Percentiles rank a stretch among this genome's conserved stretches.
phyloP scores from a whole-genome alignment of 208 protist genomes.

The Trypanosoma theileri region DNA sequence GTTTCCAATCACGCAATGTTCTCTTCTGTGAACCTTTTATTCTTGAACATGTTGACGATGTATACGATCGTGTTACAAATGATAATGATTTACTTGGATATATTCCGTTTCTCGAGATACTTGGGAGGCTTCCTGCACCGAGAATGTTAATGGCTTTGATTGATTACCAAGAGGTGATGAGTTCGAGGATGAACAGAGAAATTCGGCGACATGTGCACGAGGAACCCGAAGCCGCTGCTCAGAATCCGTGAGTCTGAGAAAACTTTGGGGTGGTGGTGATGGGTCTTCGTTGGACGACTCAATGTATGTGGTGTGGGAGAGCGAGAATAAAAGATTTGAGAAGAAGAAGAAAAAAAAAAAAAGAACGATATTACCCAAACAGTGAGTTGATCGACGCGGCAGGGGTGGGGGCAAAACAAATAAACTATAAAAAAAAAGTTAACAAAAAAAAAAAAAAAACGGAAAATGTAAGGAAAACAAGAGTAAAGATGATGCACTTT shows the following conservation, averaged over 20 bases:
- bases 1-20: constrained; percentile 51
- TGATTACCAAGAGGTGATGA: constrained; percentile 16
- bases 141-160: constrained; percentile 37
- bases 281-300: too few relatives aligned
- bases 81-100: constrained; percentile 25
- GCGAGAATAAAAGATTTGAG: neutral
- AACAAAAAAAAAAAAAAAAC: neutral
- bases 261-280: too few relatives aligned
- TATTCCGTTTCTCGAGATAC: constrained; percentile 28
- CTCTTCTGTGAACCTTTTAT: constrained; percentile 65
- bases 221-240: too few relatives aligned
- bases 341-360: neutral
- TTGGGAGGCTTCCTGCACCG: constrained; percentile 32
- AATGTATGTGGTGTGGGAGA: neutral
- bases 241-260: too few relatives aligned
- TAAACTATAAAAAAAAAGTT: neutral
- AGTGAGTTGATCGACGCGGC: neutral
- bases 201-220: neutral
- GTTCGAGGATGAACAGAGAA: neutral
- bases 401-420: neutral
- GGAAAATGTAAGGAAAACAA: neutral
- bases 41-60: constrained; percentile 34
- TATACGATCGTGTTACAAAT: neutral
- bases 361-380: too few relatives aligned
- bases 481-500: too few relatives aligned